Conservation (phyloP, 495 filamentous ascomycete genomes). For the Xanthoparmelia taractica region DNA sequence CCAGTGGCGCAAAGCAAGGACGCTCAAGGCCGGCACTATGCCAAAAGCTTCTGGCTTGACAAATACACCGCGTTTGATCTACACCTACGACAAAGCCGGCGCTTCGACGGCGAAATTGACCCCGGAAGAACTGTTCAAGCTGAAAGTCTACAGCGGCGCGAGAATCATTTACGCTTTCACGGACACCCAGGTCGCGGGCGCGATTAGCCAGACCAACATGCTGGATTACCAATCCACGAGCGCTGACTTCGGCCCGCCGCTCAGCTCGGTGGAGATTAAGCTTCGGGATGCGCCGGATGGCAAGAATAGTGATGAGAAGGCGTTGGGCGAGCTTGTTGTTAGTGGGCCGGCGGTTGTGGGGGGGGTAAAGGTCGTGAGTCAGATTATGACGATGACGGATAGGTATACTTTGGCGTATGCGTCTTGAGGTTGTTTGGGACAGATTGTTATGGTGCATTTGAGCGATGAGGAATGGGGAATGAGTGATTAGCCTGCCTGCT, state of each 20-base stretch:
- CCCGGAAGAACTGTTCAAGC: conserved; percentile 61
- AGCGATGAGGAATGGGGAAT: background rate
- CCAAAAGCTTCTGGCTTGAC: conserved; percentile 37
- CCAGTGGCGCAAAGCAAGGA: conserved; percentile 61
- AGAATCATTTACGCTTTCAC: conserved; percentile 81
- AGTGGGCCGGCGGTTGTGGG: conserved; percentile 61
- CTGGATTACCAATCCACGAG: conserved; percentile 63
- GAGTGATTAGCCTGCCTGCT: too few species aligned
- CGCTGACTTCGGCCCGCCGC: conserved; percentile 74
- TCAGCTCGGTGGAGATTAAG: conserved; percentile 71
- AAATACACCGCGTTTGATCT: conserved; percentile 46
- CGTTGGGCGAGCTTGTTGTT: conserved; percentile 59
- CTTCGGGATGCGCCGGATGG: conserved; percentile 51
- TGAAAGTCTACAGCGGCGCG: conserved; percentile 71
- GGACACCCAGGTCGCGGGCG: conserved; percentile 72
- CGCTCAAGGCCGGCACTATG: conserved; percentile 63
- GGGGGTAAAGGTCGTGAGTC: conserved; percentile 50
- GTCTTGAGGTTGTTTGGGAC: background rate
- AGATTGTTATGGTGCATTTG: background rate
- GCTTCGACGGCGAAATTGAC: conserved; percentile 48
- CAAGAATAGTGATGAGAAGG: conserved; percentile 49
- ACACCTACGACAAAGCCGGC: conserved; percentile 53
- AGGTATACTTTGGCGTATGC: conserved; percentile 48
- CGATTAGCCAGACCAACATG: conserved; percentile 71
- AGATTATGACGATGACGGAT: conserved; percentile 46